A percentile compares a stretch with the other conserved stretches of the same genome.
Evolutionary conservation across 352 stramenopile species (phyloP).

Genomic region (Globisporangium paddicum): DNA sequence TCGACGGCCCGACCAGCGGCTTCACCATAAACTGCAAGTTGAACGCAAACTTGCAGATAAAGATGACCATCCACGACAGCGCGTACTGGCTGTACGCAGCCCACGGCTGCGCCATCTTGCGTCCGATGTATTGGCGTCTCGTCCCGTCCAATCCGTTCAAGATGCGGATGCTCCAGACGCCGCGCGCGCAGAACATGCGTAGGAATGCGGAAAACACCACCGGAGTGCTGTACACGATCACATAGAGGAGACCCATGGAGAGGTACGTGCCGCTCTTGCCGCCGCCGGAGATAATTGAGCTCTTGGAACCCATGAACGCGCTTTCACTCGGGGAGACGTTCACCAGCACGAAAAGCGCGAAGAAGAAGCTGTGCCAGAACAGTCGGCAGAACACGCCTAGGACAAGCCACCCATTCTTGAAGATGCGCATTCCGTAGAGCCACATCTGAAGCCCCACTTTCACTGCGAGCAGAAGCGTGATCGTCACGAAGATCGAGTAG

Average conservation of each 20-base stretch:
- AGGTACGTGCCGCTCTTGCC: slow-evolving; percentile 51
- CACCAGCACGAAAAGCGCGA: slow-evolving; percentile 56
- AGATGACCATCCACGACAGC: slow-evolving; percentile 69
- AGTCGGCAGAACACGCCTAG: slow-evolving; percentile 62
- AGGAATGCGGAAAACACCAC: slow-evolving; percentile 42
- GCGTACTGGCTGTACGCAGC: slow-evolving; percentile 53
- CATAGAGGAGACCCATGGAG: slow-evolving; percentile 51
- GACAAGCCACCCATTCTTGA: slow-evolving; percentile 56
- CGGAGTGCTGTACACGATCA: slow-evolving; percentile 55
- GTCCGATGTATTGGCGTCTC: slow-evolving; percentile 69
- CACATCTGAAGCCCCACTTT: slow-evolving; percentile 77
- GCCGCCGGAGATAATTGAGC: slow-evolving; percentile 37
- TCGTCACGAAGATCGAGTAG: slow-evolving; percentile 63
- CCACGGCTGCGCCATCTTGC: slow-evolving; percentile 65
- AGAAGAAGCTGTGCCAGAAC: slow-evolving; percentile 72
- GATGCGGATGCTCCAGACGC: slow-evolving; percentile 55
- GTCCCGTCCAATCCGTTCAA: slow-evolving; percentile 68
- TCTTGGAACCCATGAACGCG: slow-evolving; percentile 39
- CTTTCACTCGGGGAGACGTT: slow-evolving; percentile 55
- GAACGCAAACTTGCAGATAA: slow-evolving; percentile 77
- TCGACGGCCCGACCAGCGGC: slow-evolving; percentile 64
- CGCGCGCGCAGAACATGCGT: slow-evolving; percentile 45
- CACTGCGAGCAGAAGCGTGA: slow-evolving; percentile 47
- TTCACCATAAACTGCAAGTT: slow-evolving; percentile 80
- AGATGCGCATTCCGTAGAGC: slow-evolving; percentile 61